Base-by-base conservation (phyloP, 306 rosid genomes). In the Fragaria vesca region DNA sequence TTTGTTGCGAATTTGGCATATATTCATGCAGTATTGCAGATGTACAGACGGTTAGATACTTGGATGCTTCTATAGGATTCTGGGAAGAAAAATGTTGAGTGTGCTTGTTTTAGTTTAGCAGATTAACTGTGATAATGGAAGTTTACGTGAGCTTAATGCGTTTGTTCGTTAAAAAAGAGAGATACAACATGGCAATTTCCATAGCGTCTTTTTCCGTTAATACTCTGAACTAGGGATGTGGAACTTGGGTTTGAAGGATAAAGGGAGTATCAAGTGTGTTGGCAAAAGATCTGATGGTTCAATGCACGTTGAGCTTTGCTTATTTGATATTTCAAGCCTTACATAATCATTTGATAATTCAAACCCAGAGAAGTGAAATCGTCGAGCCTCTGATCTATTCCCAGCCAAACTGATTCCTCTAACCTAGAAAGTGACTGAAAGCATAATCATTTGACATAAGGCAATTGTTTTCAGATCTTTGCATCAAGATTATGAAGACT, bases 401-500 rank as follows among this genome's bases (percentile, higher is more conserved):
- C 34, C 34, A 32, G 34, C 4, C 2, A 32, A 32, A 32, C 34
- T 32, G 34, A 32, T 32, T 32, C 34, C 34, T 32, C 34, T 32
- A 32, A 32, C 34, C 34, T 32, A 32, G 34, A 32, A 32, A 32
- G 34, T 32, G 34, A 32, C 34, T 32, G 34, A 32, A 32, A 32
- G 34, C 34, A 32, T 2, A 32, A 32, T 32, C 34, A 32, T 32
- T 32, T 36, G 40, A 36, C 40, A 4, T 36, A 36, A 36, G 40
- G 40, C 40, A 36, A 36, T 36, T 36, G 40, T 36, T 36, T 36
- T 5, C 40, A 36, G 40, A 36, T 36, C 40, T 4, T 36, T 36
- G 40, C 40, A 36, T 36, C 0, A 4, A 36, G 40, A 32, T 57
- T 43, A 54, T 8, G 82, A 74, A 67, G 80, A 73, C 34, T 78